A percentile compares a stretch with the other conserved stretches of the same genome.
Evolutionary conservation across 2,329 filamentous ascomycete species (phyloP).

Genomic region (Penicillium sp.): DNA sequence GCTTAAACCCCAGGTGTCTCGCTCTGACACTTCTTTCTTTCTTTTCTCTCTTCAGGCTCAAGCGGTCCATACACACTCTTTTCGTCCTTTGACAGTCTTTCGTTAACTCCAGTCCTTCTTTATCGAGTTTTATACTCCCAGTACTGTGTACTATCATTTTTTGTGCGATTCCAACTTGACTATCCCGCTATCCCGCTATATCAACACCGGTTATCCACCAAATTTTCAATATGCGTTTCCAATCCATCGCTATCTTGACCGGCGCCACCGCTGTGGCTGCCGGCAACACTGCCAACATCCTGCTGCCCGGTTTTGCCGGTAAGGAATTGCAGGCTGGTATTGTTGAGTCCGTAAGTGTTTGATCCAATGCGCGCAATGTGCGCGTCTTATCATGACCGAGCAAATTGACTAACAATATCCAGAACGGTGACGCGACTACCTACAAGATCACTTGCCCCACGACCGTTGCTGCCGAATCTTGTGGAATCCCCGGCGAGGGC

Average conservation of each 20-base stretch:
- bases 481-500: conserved; percentile 23
- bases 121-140: conserved; percentile 16
- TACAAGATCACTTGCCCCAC: conserved; percentile 26
- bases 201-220: conserved; percentile 2
- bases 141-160: conserved; percentile 13
- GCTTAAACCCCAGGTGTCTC: conserved; percentile 5
- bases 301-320: conserved; percentile 26
- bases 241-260: conserved; percentile 28
- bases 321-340: conserved; percentile 22
- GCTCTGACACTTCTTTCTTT: conserved; percentile 17
- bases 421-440: conserved; percentile 26
- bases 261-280: conserved; percentile 26
- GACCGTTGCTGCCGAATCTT: conserved; percentile 13
- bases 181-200: neutral
- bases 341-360: conserved; percentile 17
- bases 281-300: conserved; percentile 21
- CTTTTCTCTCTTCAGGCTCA: conserved; percentile 8
- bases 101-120: conserved; percentile 25
- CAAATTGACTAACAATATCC: conserved; percentile 2
- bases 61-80: conserved; percentile 9
- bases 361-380: neutral
- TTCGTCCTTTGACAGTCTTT: conserved; percentile 13
- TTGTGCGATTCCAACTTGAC: conserved; percentile 4
- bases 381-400: neutral
- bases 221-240: conserved; percentile 25